phyloP scores from a whole-genome alignment of 225 moss, liverwort and hornwort species.

The Polytrichum formosum region DNA sequence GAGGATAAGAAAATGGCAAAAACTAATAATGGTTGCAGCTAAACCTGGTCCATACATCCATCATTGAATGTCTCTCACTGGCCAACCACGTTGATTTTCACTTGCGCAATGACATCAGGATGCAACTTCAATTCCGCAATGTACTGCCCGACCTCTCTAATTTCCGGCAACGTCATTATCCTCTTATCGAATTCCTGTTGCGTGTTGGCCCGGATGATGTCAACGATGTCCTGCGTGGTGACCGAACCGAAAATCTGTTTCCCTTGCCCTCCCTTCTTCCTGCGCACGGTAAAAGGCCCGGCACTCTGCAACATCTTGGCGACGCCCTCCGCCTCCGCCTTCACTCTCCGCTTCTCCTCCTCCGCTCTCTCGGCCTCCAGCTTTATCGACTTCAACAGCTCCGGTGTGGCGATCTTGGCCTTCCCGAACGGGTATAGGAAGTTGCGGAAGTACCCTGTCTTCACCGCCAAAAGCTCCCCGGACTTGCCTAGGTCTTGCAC shows the following conservation, averaged over 20 bases:
- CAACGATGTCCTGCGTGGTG: constrained; percentile 87
- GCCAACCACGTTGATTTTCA: constrained; percentile 89
- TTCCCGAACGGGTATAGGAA: constrained; percentile 72
- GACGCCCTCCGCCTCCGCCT: constrained; percentile 77
- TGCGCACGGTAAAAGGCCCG: constrained; percentile 64
- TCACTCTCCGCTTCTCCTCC: constrained; percentile 65
- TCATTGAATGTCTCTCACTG: constrained; percentile 34
- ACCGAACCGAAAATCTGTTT: constrained; percentile 94
- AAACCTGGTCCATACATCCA: too few relatives aligned
- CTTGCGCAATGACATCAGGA: constrained; percentile 77
- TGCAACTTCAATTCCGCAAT: constrained; percentile 87
- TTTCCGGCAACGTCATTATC: constrained; percentile 86
- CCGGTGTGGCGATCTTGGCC: constrained; percentile 81
- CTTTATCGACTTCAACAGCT: constrained; percentile 84
- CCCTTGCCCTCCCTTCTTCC: constrained; percentile 90
- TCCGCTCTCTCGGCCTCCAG: constrained; percentile 56
- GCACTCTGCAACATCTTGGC: constrained; percentile 72
- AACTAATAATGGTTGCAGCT: too few relatives aligned
- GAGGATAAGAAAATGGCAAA: too few relatives aligned
- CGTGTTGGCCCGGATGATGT: constrained; percentile 80
- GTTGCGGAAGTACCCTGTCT: constrained; percentile 92
- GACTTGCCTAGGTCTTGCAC: constrained; percentile 79
- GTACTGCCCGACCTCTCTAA: constrained; percentile 86
- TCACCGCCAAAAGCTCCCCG: constrained; percentile 75
- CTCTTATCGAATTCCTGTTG: constrained; percentile 88